Base-by-base conservation (phyloP, 2,329 filamentous ascomycete genomes). In the Zasmidium angulare region DNA sequence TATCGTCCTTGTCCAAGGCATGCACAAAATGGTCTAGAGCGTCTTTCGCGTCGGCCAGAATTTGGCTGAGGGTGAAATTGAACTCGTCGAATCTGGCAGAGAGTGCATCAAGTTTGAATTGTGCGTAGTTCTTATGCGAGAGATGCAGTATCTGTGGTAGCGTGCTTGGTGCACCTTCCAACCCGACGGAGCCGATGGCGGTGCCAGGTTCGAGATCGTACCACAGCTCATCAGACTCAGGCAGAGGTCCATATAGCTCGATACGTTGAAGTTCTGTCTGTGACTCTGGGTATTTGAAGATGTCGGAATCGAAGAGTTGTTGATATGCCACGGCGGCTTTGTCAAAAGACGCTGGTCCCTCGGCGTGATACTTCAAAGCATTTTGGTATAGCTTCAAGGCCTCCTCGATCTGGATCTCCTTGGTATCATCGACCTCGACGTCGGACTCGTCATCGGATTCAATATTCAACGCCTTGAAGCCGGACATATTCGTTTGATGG, bases 341-440 rank as follows among this genome's bases (percentile, higher is more conserved):
- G 50, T 86, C 77, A 73, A 91, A 95, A 55, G 86, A 90, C 19
- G 79, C 79, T 0, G 90, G 86, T 1, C 95, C 93, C 76, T 96
- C 91, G 1, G 93, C 89, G 72, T 99, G 95, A 66, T 93, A 86
- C 74, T 93, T 96, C 59, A 99, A 79, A 50, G 95, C 95, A 68
- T 83, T 88, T 72, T 98, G 93, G 73, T 97, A 99, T 36, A 93
- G 85, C 77, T 97, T 98, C 63, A 99, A 81, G 50, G 95, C 93
- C 78, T 99, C 95, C 71, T 99, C 95, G 71, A 98, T 93, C 82
- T 96, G 93, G 54, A 99, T 87, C 75, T 98, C 93, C 74, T 93
- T 95, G 31, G 93, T 96, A 69, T 95, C 92, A 74, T 99, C 95
- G 71, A 96, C 81, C 76, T 97, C 93, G 69, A 96, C 91, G 72